A percentile compares a stretch with the other conserved stretches of the same genome.
Conservation (phyloP, 768 basidiomycete genomes). For the Gloeostereum incarnatum region DNA sequence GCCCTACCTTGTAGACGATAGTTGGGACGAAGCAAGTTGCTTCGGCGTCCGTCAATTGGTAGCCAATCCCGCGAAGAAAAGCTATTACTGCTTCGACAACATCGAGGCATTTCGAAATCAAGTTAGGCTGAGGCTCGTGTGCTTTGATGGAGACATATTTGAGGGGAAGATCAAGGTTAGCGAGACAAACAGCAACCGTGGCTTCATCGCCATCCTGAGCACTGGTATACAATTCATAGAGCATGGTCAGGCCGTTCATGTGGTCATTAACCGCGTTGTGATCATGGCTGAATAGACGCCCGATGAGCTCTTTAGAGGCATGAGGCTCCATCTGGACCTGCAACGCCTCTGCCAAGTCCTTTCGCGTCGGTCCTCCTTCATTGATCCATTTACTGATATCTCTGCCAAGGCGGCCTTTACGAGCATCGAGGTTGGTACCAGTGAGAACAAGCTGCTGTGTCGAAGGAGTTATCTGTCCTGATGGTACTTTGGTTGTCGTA, state of each 20-base stretch:
- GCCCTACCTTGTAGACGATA: conserved; percentile 75
- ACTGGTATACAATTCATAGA: conserved; percentile 68
- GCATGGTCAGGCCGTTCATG: conserved; percentile 60
- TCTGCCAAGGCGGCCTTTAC: conserved; percentile 58
- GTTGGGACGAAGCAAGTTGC: conserved; percentile 85
- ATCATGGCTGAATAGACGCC: conserved; percentile 86
- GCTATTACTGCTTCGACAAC: conserved; percentile 70
- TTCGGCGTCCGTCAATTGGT: conserved; percentile 80
- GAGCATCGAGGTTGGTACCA: conserved; percentile 50
- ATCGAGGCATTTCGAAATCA: conserved; percentile 83
- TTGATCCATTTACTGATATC: conserved; percentile 81
- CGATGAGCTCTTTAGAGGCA: conserved; percentile 64
- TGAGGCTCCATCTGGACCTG: conserved; percentile 90
- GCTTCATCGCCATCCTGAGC: conserved; percentile 49
- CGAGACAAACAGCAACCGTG: conserved; percentile 57
- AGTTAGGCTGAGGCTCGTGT: conserved; percentile 86
- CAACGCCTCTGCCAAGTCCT: conserved; percentile 80
- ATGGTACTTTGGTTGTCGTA: conserved; percentile 18
- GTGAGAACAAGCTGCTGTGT: conserved; percentile 33
- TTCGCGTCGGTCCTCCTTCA: conserved; percentile 73
- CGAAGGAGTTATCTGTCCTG: conserved; percentile 21
- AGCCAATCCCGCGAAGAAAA: conserved; percentile 63
- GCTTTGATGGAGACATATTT: conserved; percentile 91
- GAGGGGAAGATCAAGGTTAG: conserved; percentile 84
- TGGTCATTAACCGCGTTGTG: conserved; percentile 94